Conservation (phyloP, 2,329 filamentous ascomycete genomes). For the Fusarium buharicum region DNA sequence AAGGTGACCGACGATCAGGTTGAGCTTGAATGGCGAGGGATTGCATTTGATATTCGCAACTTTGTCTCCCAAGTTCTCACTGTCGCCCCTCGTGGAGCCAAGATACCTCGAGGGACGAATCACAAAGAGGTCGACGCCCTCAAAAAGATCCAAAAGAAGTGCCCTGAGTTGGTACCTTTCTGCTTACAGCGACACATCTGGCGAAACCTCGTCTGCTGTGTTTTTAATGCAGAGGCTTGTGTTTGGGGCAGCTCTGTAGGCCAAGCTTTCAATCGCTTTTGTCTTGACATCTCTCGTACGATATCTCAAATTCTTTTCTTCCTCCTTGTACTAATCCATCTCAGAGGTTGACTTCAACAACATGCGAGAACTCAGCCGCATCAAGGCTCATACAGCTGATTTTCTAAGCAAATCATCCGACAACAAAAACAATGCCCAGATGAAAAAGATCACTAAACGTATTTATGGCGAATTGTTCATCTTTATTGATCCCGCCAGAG, state of each 20-base stretch:
- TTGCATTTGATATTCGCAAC: slow-evolving; percentile 9
- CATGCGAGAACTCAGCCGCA: slow-evolving; percentile 20
- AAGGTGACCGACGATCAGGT: slow-evolving; percentile 24
- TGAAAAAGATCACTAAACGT: background rate
- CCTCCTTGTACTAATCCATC: background rate
- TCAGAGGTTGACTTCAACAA: slow-evolving; percentile 2
- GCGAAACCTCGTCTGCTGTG: background rate
- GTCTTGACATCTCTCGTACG: slow-evolving; percentile 24
- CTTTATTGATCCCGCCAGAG: slow-evolving; percentile 10
- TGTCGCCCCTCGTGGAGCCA: background rate
- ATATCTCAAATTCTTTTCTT: rapidly evolving
- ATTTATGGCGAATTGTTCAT: slow-evolving; percentile 9
- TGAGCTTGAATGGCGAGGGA: background rate
- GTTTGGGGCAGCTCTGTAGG: slow-evolving; percentile 24
- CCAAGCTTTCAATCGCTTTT: slow-evolving; percentile 19
- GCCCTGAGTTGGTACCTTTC: background rate
- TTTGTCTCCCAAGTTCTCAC: slow-evolving; percentile 18
- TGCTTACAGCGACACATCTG: slow-evolving; percentile 25
- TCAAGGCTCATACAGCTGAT: slow-evolving; percentile 18
- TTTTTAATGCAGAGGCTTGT: slow-evolving; percentile 12
- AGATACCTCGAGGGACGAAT: background rate
- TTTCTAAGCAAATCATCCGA: background rate
- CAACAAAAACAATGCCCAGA: background rate
- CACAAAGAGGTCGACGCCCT: background rate
- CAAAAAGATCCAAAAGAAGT: slow-evolving; percentile 13